A percentile compares a stretch with the other conserved stretches of the same genome.
These are phyloP conservation scores for Tetratostichococcus sp. DNA, from an alignment of 139 green algal genomes.

Conservation along the genomic window DNA sequence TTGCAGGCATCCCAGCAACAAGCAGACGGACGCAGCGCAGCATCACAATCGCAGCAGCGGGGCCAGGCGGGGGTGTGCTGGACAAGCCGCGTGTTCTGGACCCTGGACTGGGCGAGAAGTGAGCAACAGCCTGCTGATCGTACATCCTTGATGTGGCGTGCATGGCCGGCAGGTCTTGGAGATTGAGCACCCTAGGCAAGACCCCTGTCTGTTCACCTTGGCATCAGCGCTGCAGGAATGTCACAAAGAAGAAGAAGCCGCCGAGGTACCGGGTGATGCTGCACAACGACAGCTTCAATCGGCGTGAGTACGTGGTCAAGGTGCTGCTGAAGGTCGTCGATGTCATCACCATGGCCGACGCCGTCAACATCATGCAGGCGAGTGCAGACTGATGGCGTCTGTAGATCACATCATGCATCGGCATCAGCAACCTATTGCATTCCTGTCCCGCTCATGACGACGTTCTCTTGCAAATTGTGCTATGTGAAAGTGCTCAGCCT, in stretches of 20 bases:
- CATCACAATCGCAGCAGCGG: background rate
- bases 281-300: constrained; percentile 93
- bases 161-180: too few species aligned
- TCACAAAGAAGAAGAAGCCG: constrained; percentile 52
- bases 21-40: background rate
- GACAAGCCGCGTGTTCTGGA: constrained; percentile 10
- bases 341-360: constrained; percentile 78
- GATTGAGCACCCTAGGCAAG: too few species aligned
- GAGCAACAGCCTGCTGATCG: too few species aligned
- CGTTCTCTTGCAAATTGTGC: too few species aligned
- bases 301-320: constrained; percentile 88
- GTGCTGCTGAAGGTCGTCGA: constrained; percentile 84
- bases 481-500: too few species aligned
- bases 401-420: too few species aligned
- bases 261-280: constrained; percentile 81
- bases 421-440: too few species aligned
- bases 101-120: background rate
- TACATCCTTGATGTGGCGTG: too few species aligned
- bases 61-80: constrained; percentile 15
- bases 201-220: too few species aligned
- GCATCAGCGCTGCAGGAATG: constrained; percentile 20
- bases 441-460: too few species aligned
- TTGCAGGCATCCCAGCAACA: background rate
- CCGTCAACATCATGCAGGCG: constrained; percentile 82
- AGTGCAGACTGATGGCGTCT: too few species aligned